phyloP scores from a whole-genome alignment of 2,329 filamentous ascomycete genomes.

The Pezicula radicicola region DNA sequence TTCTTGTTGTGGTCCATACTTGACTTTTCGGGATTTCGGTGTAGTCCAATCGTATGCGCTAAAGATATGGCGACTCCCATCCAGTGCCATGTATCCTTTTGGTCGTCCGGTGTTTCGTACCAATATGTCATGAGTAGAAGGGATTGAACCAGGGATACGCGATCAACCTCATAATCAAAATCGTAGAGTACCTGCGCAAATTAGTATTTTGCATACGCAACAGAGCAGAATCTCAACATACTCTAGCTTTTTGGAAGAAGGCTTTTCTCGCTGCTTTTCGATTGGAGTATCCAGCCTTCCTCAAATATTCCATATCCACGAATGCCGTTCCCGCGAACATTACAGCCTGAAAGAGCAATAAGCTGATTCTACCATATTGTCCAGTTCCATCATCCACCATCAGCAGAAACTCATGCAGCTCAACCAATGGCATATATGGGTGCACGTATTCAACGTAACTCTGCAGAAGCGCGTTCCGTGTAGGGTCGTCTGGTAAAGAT shows the following conservation, averaged over 20 bases:
- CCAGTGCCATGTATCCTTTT: slow-evolving; percentile 99
- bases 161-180: slow-evolving; percentile 91
- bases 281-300: slow-evolving; percentile 71
- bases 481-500: slow-evolving; percentile 63
- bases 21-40: slow-evolving; percentile 79
- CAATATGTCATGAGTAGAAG: slow-evolving; percentile 93
- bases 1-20: slow-evolving; percentile 72
- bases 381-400: slow-evolving; percentile 67
- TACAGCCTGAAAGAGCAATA: slow-evolving; percentile 88
- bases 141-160: slow-evolving; percentile 83
- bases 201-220: slow-evolving; percentile 7
- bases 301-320: slow-evolving; percentile 75
- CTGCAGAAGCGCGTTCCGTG: slow-evolving; percentile 79
- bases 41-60: slow-evolving; percentile 88
- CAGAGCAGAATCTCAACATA: slow-evolving; percentile 39
- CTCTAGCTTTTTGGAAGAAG: slow-evolving; percentile 85
- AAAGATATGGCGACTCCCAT: slow-evolving; percentile 94
- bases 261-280: slow-evolving; percentile 81
- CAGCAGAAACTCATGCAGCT: slow-evolving; percentile 57
- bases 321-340: slow-evolving; percentile 94
- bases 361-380: slow-evolving; percentile 67
- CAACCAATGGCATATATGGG: slow-evolving; percentile 88
- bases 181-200: slow-evolving; percentile 73
- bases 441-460: slow-evolving; percentile 88
- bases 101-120: slow-evolving; percentile 95